Base-by-base conservation (phyloP, 2,329 filamentous ascomycete genomes). In the Lasiodiplodia sp. region DNA sequence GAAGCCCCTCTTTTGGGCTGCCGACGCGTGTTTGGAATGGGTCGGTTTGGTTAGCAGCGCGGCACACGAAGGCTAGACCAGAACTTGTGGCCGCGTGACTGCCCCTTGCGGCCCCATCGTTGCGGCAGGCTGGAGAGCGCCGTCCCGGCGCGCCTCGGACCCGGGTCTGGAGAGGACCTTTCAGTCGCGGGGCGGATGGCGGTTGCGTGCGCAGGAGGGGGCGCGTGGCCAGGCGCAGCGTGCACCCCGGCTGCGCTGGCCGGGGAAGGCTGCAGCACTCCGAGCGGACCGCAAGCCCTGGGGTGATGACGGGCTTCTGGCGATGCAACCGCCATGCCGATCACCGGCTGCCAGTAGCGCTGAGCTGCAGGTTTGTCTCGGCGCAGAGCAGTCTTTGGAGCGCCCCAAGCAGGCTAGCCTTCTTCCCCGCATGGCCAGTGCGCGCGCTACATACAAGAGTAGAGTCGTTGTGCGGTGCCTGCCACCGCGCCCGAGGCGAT, bases 31-130 rank as follows among this genome's bases (percentile, higher is more conserved):
- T 52, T 52, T 47, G 51, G 60, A 64, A 64, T 64, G 60, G 60
- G 60, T 47, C 28, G 60, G 25, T 38, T 18, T 64, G 60, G 60
- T 64, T 64, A 64, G 60, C 60, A 64, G 31, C 25, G 60, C 60
- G 60, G 60, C 60, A 64, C 60, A 64, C 47, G 51, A 64, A 64
- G 60, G 60, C 65, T 67, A 60, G 65, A 60, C 53, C 65, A 58
- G 65, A 67, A 64, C 25, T 52, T 38, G 52, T 28, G 55, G 55
- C 55, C 55, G 55, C 55, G 53, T 58, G 55, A 58, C 53, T 67
- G 65, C 53, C 56, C 65, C 65, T 67, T 51, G 56, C 65, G 65
- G 65, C 65, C 53, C 65, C 65, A 67, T 60, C 65, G 40, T 52
- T 56, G 65, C 64, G 55, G 64, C 64, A 28, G 64, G 25, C 57